A percentile compares a stretch with the other conserved stretches of the same genome.
Evolutionary conservation across 2,329 filamentous ascomycete genomes (phyloP).

Genomic region (Penicillium thymicola): DNA sequence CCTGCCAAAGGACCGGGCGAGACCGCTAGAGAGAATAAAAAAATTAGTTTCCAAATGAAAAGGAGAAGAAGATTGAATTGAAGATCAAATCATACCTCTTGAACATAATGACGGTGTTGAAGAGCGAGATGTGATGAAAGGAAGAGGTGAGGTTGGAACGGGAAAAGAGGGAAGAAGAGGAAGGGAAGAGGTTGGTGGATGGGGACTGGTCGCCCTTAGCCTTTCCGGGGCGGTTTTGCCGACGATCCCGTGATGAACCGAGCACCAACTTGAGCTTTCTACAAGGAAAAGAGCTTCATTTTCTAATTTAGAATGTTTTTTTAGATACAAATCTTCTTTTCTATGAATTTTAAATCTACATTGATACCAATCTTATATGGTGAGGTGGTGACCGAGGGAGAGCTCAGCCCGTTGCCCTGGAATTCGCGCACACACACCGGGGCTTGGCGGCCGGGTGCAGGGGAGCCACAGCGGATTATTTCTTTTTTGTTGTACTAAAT

Average conservation of each 20-base stretch:
- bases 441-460: slow-evolving; percentile 25
- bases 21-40: slow-evolving; percentile 51
- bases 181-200: slow-evolving; percentile 35
- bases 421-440: slow-evolving; percentile 21
- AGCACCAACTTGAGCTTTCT: slow-evolving; percentile 14
- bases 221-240: slow-evolving; percentile 45
- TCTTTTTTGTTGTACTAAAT: background rate
- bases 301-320: background rate
- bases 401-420: slow-evolving; percentile 16
- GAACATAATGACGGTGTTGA: slow-evolving; percentile 56
- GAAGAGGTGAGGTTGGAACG: slow-evolving; percentile 21
- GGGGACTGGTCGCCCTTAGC: slow-evolving; percentile 36
- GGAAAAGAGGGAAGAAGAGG: slow-evolving; percentile 34
- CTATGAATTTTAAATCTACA: background rate
- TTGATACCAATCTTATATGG: background rate
- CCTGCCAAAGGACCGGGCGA: slow-evolving; percentile 63
- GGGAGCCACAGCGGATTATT: slow-evolving; percentile 7
- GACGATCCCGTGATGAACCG: slow-evolving; percentile 44
- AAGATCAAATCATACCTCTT: slow-evolving; percentile 52
- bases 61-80: slow-evolving; percentile 18
- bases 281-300: background rate
- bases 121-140: slow-evolving; percentile 36
- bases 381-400: slow-evolving; percentile 6
- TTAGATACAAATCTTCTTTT: background rate
- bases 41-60: slow-evolving; percentile 33